A percentile compares a stretch with the other conserved stretches of the same genome.
Evolutionary conservation across 768 basidiomycete genomes (phyloP).

Genomic region (Trametes cubensis): DNA sequence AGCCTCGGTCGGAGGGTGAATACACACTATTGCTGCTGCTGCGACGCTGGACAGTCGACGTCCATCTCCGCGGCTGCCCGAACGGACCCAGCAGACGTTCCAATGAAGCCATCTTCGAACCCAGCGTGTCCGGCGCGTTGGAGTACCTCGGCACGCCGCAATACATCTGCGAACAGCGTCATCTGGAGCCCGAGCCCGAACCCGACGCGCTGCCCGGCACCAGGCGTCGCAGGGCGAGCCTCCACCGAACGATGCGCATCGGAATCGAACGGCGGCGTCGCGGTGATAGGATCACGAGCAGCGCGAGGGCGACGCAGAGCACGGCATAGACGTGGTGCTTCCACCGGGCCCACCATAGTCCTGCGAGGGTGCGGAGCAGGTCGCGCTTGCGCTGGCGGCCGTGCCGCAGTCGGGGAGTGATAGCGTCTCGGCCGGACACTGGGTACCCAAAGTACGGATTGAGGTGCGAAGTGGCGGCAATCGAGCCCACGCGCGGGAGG

Average conservation of each 20-base stretch:
- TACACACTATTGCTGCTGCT: too few species aligned
- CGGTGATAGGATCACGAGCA: slow-evolving; percentile 30
- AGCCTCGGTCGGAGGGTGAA: too few species aligned
- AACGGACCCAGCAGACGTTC: not conserved
- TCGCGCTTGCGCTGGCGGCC: slow-evolving; percentile 73
- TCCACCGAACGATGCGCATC: slow-evolving; percentile 11
- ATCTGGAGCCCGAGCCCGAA: slow-evolving; percentile 1
- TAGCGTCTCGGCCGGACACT: slow-evolving; percentile 36
- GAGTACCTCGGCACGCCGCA: not conserved
- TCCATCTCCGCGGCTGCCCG: not conserved
- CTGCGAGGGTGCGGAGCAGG: slow-evolving; percentile 59
- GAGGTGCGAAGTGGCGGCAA: slow-evolving; percentile 59
- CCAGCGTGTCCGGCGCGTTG: not conserved
- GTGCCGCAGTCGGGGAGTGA: slow-evolving; percentile 52
- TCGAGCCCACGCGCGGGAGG: slow-evolving; percentile 17
- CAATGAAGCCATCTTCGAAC: not conserved
- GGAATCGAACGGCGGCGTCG: slow-evolving; percentile 3
- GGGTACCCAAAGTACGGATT: slow-evolving; percentile 84
- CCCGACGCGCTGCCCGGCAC: not conserved
- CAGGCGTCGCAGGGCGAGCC: not conserved
- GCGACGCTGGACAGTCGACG: not conserved
- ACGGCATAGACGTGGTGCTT: slow-evolving; percentile 30
- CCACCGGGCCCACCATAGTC: slow-evolving; percentile 73
- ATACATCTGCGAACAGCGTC: not conserved
- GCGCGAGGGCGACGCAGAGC: slow-evolving; percentile 41